Base-by-base conservation (phyloP, 2,329 filamentous ascomycete genomes). In the Hymenoscyphus fraxineus region DNA sequence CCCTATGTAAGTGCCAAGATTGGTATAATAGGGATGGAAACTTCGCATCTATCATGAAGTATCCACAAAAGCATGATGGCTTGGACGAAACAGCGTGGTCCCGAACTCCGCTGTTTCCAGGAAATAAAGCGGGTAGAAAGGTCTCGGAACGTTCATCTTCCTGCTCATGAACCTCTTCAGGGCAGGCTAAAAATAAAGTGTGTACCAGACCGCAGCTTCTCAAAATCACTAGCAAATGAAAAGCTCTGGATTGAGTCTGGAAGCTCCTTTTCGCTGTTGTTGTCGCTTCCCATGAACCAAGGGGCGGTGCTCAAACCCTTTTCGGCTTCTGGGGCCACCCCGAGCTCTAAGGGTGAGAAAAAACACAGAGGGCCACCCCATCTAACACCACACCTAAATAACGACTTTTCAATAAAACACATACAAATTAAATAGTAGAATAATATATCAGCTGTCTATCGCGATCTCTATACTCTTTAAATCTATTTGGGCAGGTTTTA, bases 271-370 rank as follows among this genome's bases (percentile, higher is more conserved):
- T 55, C 54, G 55, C 15, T 40, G 16, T 10, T 35, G 59, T 60
- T 66, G 51, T 59, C 40, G 54, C 63, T 51, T 22, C 35, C 64
- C 59, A 64, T 51, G 56, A 61, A 60, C 40, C 32, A 40, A 19
- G 27, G 62, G 64, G 62, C 64, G 51, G 64, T 64, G 66, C 32
- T n/a, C 16, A 22, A 61, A 61, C 59, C 64, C 63, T 66, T 62
- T 60, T 40, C 41, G 58, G 35, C 38, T 19, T 47, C 35, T 61
- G 47, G 59, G 55, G 41, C 15, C 31, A 39, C 57, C 47, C 35
- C 27, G 40, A 55, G 39, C n/a, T n/a, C n/a, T n/a, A n/a, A n/a
- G n/a, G n/a, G n/a, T n/a, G n/a, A n/a, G n/a, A n/a, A n/a, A n/a
- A n/a, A n/a, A n/a, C n/a, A n/a, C n/a, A n/a, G n/a, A n/a, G n/a